These are phyloP conservation scores for Ustilaginoidea virens DNA, from an alignment of 2,329 filamentous ascomycete genomes.

Conservation along the genomic window DNA sequence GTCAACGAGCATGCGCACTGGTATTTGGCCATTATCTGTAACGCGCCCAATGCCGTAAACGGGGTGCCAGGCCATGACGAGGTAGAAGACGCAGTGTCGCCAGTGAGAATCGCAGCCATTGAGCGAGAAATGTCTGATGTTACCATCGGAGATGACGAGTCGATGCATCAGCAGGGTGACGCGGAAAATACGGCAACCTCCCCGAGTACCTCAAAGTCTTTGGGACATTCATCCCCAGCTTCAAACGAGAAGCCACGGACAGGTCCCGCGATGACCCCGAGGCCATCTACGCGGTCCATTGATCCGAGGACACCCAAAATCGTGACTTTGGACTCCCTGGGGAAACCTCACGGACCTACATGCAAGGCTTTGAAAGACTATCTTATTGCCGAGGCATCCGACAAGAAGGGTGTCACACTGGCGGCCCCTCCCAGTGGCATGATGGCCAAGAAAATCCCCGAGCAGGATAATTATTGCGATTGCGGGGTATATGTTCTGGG, in stretches of 20 bases:
- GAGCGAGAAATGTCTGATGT: constrained; percentile 10
- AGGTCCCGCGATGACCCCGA: neutral
- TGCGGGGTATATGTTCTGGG: constrained; percentile 79
- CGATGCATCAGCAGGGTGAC: neutral
- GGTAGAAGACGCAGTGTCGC: constrained; percentile 2
- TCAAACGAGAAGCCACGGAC: constrained; percentile 7
- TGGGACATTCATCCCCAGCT: constrained; percentile 1
- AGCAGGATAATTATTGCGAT: constrained; percentile 73
- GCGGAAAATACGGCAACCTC: neutral
- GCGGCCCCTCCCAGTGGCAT: constrained; percentile 28
- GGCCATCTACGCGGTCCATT: constrained; percentile 2
- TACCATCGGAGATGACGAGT: constrained; percentile 10
- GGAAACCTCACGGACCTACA: constrained; percentile 45
- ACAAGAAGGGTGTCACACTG: constrained; percentile 35
- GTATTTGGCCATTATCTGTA: constrained; percentile 93
- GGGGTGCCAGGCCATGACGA: constrained; percentile 7
- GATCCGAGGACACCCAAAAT: constrained; percentile 49
- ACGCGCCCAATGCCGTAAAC: constrained; percentile 48
- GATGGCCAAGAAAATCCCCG: constrained; percentile 60
- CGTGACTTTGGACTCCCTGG: constrained; percentile 78
- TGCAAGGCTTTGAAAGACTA: constrained; percentile 61
- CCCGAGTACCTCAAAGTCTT: constrained; percentile 1
- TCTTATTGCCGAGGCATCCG: constrained; percentile 54
- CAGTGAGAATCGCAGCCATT: constrained; percentile 6
- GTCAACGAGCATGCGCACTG: constrained; percentile 82